phyloP scores from a whole-genome alignment of 73 alveolate species.

The Urostyla sp. region DNA sequence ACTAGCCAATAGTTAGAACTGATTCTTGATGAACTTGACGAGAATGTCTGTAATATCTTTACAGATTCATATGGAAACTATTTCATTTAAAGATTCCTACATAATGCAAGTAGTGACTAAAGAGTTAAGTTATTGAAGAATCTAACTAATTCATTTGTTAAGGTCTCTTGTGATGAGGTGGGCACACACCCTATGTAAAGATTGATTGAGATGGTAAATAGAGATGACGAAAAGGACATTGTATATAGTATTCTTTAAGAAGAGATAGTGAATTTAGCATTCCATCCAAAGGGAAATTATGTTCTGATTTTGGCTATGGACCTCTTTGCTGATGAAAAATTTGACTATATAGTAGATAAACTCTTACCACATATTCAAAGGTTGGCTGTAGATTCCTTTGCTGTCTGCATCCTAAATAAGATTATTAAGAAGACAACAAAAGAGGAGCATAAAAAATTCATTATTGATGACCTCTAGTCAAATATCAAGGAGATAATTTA shows the following conservation, averaged over 20 bases:
- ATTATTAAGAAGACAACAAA: constrained; percentile 58
- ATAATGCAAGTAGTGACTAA: constrained; percentile 64
- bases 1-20: background rate
- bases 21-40: constrained; percentile 5
- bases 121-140: constrained; percentile 66
- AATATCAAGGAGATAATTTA: constrained; percentile 77
- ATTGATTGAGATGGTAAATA: constrained; percentile 67
- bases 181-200: constrained; percentile 88
- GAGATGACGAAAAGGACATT: constrained; percentile 80
- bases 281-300: constrained; percentile 60
- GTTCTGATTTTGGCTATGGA: constrained; percentile 65
- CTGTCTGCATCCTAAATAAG: constrained; percentile 91
- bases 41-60: constrained; percentile 28
- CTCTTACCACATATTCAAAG: constrained; percentile 58
- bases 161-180: constrained; percentile 74
- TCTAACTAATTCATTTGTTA: constrained; percentile 68
- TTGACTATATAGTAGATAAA: constrained; percentile 67
- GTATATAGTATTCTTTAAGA: constrained; percentile 54
- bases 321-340: constrained; percentile 67
- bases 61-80: constrained; percentile 47
- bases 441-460: background rate
- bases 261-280: constrained; percentile 64
- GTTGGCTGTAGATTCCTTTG: constrained; percentile 77
- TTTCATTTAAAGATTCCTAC: constrained; percentile 13
- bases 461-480: constrained; percentile 56